Base-by-base conservation (phyloP, 1,284 basidiomycete species). In the Leccinum huronense region DNA sequence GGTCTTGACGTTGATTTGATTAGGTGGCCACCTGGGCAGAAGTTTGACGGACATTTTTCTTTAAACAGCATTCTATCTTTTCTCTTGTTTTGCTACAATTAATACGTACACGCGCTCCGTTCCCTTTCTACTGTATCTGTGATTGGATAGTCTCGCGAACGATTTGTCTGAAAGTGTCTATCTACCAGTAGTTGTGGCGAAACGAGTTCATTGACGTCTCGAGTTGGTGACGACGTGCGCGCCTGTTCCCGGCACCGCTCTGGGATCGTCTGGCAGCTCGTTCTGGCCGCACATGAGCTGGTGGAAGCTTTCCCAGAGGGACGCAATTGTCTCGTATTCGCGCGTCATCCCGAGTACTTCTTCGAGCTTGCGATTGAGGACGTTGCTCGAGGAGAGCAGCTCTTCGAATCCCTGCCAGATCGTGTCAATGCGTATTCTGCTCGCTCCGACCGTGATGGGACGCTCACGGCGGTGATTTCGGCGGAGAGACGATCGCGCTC, bases 321-420 rank as follows among this genome's bases (percentile, higher is more conserved):
- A 81, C 1, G 94, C 91, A 58, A 97, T 95, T 0, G 92, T 95
- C 61, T 91, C 88, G 75, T 97, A 97, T 79, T 97, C 96, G 67
- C 89, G 89, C 5, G 95, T 95, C 82, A 97, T 96, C 9, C 91
- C 90, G 42, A 93, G 82, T 0, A 94, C 91, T 74, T 97, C 94
- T 77, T 98, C 95, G 4, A 97, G 81, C 72, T 94, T 95, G 64
- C 95, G 87, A 75, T 97, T 97, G 19, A 96, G 79, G n/a, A 85
- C 84, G 73, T 98, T 98, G 64, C 88, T 89, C n/a, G 90, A 86
- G 1, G 90, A 90, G 16, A 97, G 80, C 5, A 97, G 77, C 65
- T 93, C 90, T 72, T 97, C 95, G 71, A 97, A 94, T n/a, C 89
- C 90, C 95, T 97, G 30, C 16, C 34, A 65, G 3, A 14, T 60